Conservation (phyloP, 441 rosid species). For the Adansonia rubrostipa region DNA sequence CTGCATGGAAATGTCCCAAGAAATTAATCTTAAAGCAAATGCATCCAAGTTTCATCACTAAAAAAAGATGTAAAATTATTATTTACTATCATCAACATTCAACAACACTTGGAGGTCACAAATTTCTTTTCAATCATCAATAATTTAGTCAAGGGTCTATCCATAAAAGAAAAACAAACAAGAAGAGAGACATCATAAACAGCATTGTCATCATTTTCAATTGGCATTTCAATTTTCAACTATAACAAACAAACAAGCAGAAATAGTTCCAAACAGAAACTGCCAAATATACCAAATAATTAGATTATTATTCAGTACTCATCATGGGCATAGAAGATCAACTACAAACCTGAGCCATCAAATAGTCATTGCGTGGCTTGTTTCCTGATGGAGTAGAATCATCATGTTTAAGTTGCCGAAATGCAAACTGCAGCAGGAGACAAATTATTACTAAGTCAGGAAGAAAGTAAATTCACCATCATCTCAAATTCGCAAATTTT, state of each 20-base stretch:
- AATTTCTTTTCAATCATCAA: background rate
- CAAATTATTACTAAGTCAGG: background rate
- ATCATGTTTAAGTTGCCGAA: conserved; percentile 49
- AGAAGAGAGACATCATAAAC: background rate
- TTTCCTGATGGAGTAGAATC: conserved; percentile 45
- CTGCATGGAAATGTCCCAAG: background rate
- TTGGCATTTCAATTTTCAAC: conserved; percentile 17
- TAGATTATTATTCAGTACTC: background rate
- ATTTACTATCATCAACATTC: background rate
- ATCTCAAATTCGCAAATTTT: background rate
- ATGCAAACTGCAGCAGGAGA: conserved; percentile 42
- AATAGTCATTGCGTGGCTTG: conserved; percentile 54
- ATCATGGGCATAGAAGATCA: conserved; percentile 12
- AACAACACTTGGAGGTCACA: background rate
- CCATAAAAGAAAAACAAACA: background rate
- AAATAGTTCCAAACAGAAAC: background rate
- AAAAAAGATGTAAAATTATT: background rate
- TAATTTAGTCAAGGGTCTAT: background rate
- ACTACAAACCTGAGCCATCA: conserved; percentile 66
- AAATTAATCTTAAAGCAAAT: conserved; percentile 7
- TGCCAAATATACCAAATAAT: background rate
- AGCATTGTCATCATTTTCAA: background rate
- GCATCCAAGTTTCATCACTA: background rate
- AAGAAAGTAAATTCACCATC: background rate
- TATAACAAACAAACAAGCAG: conserved; percentile 13